Evolutionary conservation across 345 rosid genomes (phyloP), one percentile per base, ranked within the genome.

Genomic region (Psidium guajava): DNA sequence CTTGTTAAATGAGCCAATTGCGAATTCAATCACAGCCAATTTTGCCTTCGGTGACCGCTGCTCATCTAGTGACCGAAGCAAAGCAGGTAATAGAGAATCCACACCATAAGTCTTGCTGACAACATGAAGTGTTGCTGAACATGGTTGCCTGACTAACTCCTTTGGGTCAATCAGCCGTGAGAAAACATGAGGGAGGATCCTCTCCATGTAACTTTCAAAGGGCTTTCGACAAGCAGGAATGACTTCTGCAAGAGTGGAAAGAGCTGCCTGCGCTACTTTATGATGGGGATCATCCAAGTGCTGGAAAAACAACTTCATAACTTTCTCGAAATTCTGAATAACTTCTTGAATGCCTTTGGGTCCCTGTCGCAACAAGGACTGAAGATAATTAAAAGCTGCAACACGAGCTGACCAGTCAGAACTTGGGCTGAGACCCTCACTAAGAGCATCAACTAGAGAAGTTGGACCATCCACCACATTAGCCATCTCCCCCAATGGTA

Each of bases 231-330:
- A 97, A 84, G 98, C 87, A 69, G 99, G 97, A 88, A 97, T 94
- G 85, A 97, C 92, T 89, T 96, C 99, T 36, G 99, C 98, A 24
- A 97, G 98, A 40, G 99, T 93, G 53, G 99, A 94, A 81, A 97
- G 93, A 89, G 99, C 99, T 89, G 99, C 99, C 91, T 97, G 99
- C 40, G 99, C 99, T 82, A 96, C 99, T 90, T 97, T 97, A 92
- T 96, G 99, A 90, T 97, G 99, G 64, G 99, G 99, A 91, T 97
- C 99, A 91, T 97, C 98, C 89, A 97, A 90, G 88, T 97, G 99
- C 91, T 94, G 98, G 90, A 97, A 96, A 90, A 96, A 97, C 73
- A 97, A 92, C 91, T 97, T 97, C 99, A 97, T 97, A 86, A 97
- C 98, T 90, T 96, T 97, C 93, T 97, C 99, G 53, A 97, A 96